phyloP scores from a whole-genome alignment of 768 basidiomycete genomes.

The Phanerodontia chrysosporium region DNA sequence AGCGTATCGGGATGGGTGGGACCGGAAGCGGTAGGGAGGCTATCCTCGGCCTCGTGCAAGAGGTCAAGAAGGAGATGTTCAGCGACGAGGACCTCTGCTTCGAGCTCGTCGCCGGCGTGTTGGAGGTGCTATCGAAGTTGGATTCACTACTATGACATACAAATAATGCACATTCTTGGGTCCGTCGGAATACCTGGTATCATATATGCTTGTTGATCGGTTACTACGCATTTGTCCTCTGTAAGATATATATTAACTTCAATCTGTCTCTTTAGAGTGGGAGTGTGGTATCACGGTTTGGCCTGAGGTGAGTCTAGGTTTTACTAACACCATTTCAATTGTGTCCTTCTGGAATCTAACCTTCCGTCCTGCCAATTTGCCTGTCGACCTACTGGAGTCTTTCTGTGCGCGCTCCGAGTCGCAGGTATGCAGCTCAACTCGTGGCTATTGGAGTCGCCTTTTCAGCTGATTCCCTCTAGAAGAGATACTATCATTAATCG shows the following conservation, averaged over 20 bases:
- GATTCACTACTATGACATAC: constrained; percentile 73
- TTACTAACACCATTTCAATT: too few relatives aligned
- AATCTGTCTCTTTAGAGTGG: too few relatives aligned
- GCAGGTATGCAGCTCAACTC: too few relatives aligned
- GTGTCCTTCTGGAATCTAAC: too few relatives aligned
- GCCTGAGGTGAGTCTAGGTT: too few relatives aligned
- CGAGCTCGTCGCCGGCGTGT: constrained; percentile 87
- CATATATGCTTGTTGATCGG: not conserved
- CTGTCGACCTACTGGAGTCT: too few relatives aligned
- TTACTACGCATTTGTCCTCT: not conserved
- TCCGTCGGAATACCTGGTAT: not conserved
- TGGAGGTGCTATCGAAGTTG: constrained; percentile 90
- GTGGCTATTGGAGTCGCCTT: too few relatives aligned
- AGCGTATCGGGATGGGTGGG: constrained; percentile 55
- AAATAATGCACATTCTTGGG: not conserved
- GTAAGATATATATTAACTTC: not conserved
- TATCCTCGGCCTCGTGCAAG: constrained; percentile 68
- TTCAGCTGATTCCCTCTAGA: too few relatives aligned
- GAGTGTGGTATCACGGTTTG: too few relatives aligned
- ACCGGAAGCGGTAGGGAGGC: constrained; percentile 54
- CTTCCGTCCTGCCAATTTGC: too few relatives aligned
- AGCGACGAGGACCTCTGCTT: constrained; percentile 77
- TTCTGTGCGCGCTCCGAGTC: too few relatives aligned
- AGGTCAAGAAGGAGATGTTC: constrained; percentile 67
- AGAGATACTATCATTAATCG: too few relatives aligned